phyloP scores from a whole-genome alignment of 495 filamentous ascomycete species.

The Trichocladium uniseriatum region DNA sequence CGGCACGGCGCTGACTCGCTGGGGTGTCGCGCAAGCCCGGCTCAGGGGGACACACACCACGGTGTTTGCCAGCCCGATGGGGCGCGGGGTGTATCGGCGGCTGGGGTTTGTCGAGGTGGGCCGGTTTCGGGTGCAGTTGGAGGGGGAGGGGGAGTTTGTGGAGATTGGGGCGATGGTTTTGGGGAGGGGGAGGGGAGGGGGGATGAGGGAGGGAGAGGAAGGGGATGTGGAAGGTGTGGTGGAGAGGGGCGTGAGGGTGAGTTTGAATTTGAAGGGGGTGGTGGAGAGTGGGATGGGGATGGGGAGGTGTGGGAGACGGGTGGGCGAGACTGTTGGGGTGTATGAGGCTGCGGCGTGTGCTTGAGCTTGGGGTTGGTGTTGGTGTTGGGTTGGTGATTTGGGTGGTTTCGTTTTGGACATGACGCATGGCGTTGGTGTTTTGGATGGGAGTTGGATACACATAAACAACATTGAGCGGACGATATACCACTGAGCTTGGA shows the following conservation, averaged over 20 bases:
- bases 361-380: background rate
- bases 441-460: too few species aligned
- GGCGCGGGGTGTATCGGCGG: conserved; percentile 16
- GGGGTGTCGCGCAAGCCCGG: conserved; percentile 34
- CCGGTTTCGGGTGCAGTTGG: conserved; percentile 19
- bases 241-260: background rate
- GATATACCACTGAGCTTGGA: too few species aligned
- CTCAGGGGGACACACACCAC: conserved; percentile 15
- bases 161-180: conserved; percentile 21
- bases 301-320: background rate
- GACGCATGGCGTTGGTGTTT: too few species aligned
- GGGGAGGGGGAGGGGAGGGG: background rate
- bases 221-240: background rate
- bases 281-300: background rate
- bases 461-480: too few species aligned
- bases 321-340: background rate
- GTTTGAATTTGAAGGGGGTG: background rate
- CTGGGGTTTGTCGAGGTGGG: conserved; percentile 24
- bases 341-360: background rate
- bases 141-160: conserved; percentile 20
- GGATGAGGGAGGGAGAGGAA: background rate
- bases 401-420: too few species aligned
- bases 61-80: conserved; percentile 26
- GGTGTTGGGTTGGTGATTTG: too few species aligned
- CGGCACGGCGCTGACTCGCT: conserved; percentile 39